Evolutionary conservation across 768 basidiomycete species (phyloP).

Genomic region (Boletus bicolor): DNA sequence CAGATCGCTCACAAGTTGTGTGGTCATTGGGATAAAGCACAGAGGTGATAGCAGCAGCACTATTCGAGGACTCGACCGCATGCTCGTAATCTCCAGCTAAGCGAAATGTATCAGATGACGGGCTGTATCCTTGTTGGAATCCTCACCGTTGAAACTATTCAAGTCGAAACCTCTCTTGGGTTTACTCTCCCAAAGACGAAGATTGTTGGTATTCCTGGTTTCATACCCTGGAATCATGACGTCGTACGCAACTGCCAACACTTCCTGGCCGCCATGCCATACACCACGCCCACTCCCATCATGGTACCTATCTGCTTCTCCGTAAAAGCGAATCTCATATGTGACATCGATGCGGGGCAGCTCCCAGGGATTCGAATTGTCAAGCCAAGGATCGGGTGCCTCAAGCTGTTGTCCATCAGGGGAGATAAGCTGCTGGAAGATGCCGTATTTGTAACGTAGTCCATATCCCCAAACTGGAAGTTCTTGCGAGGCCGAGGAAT

Average conservation of each 20-base stretch:
- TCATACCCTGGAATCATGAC: conserved; percentile 86
- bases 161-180: conserved; percentile 91
- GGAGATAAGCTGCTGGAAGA: conserved; percentile 91
- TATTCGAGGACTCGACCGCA: conserved; percentile 84
- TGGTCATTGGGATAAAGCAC: conserved; percentile 97
- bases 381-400: conserved; percentile 92
- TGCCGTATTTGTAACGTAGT: conserved; percentile 88
- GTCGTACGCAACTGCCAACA: conserved; percentile 91
- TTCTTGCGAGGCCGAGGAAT: conserved; percentile 86
- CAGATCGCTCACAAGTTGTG: conserved; percentile 48
- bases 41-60: conserved; percentile 89
- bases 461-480: conserved; percentile 97
- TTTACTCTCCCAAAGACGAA: conserved; percentile 81
- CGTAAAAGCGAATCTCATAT: conserved; percentile 88
- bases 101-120: conserved; percentile 3
- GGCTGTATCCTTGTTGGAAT: too few species aligned
- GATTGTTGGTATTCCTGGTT: conserved; percentile 86
- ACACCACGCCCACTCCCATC: conserved; percentile 59
- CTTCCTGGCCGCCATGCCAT: conserved; percentile 92
- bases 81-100: conserved; percentile 89
- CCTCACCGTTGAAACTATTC: conserved; percentile 87
- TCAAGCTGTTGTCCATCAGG: conserved; percentile 82
- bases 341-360: conserved; percentile 80
- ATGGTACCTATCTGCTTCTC: conserved; percentile 64
- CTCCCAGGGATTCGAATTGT: conserved; percentile 87